Base-by-base conservation (phyloP, 2,329 filamentous ascomycete species). In the Colletotrichum incanum region DNA sequence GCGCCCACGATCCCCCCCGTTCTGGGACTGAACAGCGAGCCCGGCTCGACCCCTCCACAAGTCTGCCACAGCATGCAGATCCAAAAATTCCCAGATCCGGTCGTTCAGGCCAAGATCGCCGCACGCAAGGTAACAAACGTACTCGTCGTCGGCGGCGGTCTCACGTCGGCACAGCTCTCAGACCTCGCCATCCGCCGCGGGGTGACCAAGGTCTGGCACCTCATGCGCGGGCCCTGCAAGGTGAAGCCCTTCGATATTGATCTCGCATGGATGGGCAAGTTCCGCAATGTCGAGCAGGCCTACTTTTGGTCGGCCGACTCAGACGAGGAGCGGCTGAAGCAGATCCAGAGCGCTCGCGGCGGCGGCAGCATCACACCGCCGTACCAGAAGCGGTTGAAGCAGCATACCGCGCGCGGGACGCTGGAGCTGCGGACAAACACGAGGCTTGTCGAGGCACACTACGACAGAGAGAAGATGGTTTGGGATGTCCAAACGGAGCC, bases 181-280 rank as follows among this genome's bases (percentile, higher is more conserved):
- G 92, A 94, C 77, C 85, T 93, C 58, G 90, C 90, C 1, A 82
- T 95, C 69, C 86, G 88, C 11, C 85, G 86, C 31, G 92, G 93
- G 0, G 90, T 94, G 0, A 86, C 84, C 0, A 92, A 90, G 73
- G 91, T 95, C 0, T 93, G 88, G 85, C 88, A 93, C 63, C 78
- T 96, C 34, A 91, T 95, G 88, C 87, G 94, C 0, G 85, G 88
- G 0, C 81, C 84, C 0, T 76, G 87, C 16, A 83, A 84, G 75
- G 87, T 94, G 61, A 96, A 96, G 80, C 91, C 92, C 71, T 96
- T 96, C 75, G 94, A 96, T 76, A 87, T 96, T 31, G 89, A 91
- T 68, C 85, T 96, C 1, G 87, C 89, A 59, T 96, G 94, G 94
- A 93, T 96, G 80, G 93, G 92, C 12, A 96, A 96, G 79, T 96